Conservation (phyloP, 192 early-diverging fungal species). For the Spizellomyces punctatus region DNA sequence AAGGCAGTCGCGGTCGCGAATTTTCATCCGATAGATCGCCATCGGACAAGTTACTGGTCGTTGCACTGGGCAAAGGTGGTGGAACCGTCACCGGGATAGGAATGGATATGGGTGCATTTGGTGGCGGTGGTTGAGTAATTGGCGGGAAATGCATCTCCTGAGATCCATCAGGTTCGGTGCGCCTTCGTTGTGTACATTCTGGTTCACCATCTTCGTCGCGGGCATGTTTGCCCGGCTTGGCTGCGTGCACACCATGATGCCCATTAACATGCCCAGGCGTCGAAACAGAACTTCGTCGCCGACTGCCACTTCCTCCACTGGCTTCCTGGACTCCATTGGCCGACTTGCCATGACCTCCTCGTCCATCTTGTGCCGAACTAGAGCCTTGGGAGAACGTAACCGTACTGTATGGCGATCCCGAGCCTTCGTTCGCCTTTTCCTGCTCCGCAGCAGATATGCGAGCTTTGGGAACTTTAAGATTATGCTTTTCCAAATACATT, state of each 20-base stretch:
- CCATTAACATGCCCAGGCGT: not conserved
- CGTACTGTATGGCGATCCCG: not conserved
- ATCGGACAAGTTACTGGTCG: slow-evolving; percentile 13
- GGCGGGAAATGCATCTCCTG: not conserved
- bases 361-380: not conserved
- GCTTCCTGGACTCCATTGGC: not conserved
- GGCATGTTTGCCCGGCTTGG: not conserved
- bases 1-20: slow-evolving; percentile 35
- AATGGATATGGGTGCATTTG: not conserved
- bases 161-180: not conserved
- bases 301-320: not conserved
- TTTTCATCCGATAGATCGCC: slow-evolving; percentile 13
- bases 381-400: not conserved
- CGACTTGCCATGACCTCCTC: not conserved
- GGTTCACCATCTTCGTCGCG: slow-evolving; percentile 7
- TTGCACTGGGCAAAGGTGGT: not conserved
- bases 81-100: slow-evolving; percentile 1
- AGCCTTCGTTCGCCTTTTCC: not conserved
- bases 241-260: not conserved
- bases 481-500: slow-evolving; percentile 38
- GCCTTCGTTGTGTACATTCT: not conserved
- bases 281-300: not conserved
- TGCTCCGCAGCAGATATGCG: slow-evolving; percentile 11
- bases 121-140: slow-evolving; percentile 4
- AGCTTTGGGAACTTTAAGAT: slow-evolving; percentile 29